Evolutionary conservation across 108 stramenopile species (phyloP), one percentile per base, ranked within the genome.

Genomic region (Pseudonitzschia multistriata): DNA sequence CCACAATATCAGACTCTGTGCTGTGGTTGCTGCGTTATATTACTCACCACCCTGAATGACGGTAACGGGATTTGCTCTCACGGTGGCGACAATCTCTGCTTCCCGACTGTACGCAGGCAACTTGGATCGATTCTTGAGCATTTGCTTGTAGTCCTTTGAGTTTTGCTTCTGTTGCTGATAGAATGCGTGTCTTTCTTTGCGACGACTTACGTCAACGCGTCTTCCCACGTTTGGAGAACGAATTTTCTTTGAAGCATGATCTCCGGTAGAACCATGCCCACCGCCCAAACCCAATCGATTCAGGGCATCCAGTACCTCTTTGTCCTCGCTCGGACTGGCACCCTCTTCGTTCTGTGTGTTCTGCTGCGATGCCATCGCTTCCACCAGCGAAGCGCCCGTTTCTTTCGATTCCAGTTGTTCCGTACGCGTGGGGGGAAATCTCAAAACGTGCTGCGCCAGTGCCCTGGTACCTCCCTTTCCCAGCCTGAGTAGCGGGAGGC

Each of bases 81-180:
- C 76, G 10, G 74, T 66, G 11, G 74, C 61, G 25, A 76, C 79
- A 59, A 90, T 80, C 34, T 87, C 81, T 5, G 77, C 53, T 50
- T 83, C 79, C 49, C 81, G 78, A 3, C 29, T 53, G 70, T 66
- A 90, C 39, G 86, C 86, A 6, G 89, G 89, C 27, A 90, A 59
- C 31, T 70, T 76, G 13, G 36, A 21, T 33, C 89, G 66, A 57
- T 82, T 74, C 27, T 67, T 40, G 62, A 78, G 69, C 73, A 85
- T 78, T 24, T 62, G 57, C 14, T 57, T 19, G 52, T 66, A 70
- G 52, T 74, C 10, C n/a, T 28, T 53, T 2, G 21, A 10, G 47
- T 35, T 17, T 61, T 49, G 30, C 70, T 72, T 76, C 17, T 45
- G 24, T 62, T 55, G 1, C 71, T 79, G 70, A 50, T 34, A 60